Conservation (phyloP, 2,329 filamentous ascomycete genomes). For the Fonsecaea pugnacius region DNA sequence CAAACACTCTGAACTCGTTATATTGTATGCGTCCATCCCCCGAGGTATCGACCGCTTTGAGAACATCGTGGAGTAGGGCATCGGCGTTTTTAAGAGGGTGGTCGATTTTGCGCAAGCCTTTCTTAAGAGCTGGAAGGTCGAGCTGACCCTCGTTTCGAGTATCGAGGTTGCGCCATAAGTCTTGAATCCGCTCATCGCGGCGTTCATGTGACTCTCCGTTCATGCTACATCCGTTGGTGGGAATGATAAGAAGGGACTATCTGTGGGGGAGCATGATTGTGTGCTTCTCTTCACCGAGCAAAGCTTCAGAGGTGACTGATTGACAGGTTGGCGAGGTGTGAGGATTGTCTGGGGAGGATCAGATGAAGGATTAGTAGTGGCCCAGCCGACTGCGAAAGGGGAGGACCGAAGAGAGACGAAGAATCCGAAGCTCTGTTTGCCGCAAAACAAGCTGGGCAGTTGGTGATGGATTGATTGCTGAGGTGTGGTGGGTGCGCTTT, state of each 20-base stretch:
- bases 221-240: conserved; percentile 56
- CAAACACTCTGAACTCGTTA: conserved; percentile 87
- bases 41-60: conserved; percentile 82
- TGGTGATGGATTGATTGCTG: conserved; percentile 4
- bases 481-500: neutral
- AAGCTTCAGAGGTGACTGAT: conserved; percentile 4
- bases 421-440: neutral
- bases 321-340: neutral
- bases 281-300: conserved; percentile 16
- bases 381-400: neutral
- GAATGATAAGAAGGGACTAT: conserved; percentile 31
- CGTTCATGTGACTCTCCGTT: conserved; percentile 76
- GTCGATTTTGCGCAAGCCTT: conserved; percentile 83
- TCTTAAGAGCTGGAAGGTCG: conserved; percentile 81
- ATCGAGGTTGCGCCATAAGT: conserved; percentile 83
- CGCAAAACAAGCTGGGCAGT: neutral
- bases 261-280: conserved; percentile 35
- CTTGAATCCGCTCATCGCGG: conserved; percentile 78
- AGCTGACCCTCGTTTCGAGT: conserved; percentile 75
- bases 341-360: neutral
- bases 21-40: conserved; percentile 90
- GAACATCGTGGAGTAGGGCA: conserved; percentile 76
- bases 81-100: conserved; percentile 96
- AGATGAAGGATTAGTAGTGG: neutral
- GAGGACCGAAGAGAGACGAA: neutral